These are phyloP conservation scores for Pseudozyma pruni DNA, from an alignment of 1,284 basidiomycete species.

Conservation along the genomic window DNA sequence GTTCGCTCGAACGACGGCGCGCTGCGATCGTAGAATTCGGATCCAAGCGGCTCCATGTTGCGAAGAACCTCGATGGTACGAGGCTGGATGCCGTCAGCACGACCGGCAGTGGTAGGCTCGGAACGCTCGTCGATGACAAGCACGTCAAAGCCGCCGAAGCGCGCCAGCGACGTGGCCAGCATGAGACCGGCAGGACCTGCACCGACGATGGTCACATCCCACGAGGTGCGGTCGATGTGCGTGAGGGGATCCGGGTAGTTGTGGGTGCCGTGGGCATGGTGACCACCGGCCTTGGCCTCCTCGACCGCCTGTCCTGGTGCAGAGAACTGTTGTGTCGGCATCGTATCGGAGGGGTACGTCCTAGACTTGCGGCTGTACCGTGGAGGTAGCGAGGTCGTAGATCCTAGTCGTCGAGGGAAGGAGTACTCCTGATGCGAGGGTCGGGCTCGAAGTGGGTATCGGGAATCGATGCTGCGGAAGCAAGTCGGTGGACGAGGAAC, in stretches of 20 bases:
- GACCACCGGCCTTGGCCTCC: constrained; percentile 51
- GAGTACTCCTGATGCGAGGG: not conserved
- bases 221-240: constrained; percentile 52
- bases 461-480: too few species aligned
- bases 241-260: constrained; percentile 56
- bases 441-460: too few species aligned
- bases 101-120: constrained; percentile 68
- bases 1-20: constrained; percentile 68
- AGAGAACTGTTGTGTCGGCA: constrained; percentile 42
- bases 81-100: constrained; percentile 69
- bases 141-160: constrained; percentile 62
- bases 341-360: constrained; percentile 1
- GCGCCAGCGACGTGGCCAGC: constrained; percentile 57
- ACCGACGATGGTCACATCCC: constrained; percentile 63
- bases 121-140: constrained; percentile 67
- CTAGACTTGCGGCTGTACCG: not conserved
- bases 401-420: not conserved
- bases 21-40: constrained; percentile 59
- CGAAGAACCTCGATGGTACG: constrained; percentile 75
- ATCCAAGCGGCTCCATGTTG: constrained; percentile 67
- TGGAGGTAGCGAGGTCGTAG: not conserved
- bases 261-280: constrained; percentile 56
- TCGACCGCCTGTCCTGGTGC: constrained; percentile 49
- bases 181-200: constrained; percentile 66
- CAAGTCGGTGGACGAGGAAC: too few species aligned